phyloP scores from a whole-genome alignment of 225 moss, liverwort and hornwort species.

The Rhytidiadelphus loreus region DNA sequence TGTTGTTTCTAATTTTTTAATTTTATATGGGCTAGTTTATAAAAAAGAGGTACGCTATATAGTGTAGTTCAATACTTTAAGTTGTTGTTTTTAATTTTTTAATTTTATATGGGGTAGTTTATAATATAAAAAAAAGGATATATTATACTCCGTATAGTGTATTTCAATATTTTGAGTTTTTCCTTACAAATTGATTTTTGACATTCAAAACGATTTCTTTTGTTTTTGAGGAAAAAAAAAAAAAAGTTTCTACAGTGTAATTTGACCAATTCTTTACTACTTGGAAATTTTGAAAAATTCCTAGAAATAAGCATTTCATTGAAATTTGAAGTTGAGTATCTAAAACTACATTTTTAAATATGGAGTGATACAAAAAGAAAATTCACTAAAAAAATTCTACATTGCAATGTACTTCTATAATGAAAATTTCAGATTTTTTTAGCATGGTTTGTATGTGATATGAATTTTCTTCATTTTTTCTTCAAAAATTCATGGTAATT shows the following conservation, averaged over 20 bases:
- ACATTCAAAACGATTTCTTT: neutral
- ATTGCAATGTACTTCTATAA: accelerated
- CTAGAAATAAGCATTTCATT: neutral
- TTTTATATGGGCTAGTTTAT: neutral
- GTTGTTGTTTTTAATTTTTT: too few relatives aligned
- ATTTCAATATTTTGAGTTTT: neutral
- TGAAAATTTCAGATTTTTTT: neutral
- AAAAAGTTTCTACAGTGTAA: neutral
- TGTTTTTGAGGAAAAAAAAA: accelerated
- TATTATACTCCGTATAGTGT: accelerated
- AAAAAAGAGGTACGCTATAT: too few relatives aligned
- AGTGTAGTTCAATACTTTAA: too few relatives aligned
- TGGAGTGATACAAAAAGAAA: accelerated
- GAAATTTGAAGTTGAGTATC: neutral
- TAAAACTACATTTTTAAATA: accelerated
- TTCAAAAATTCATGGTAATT: neutral
- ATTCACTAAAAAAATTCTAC: too few relatives aligned
- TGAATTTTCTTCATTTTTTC: neutral
- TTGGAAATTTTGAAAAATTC: neutral
- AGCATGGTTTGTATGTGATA: neutral
- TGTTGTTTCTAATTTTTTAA: neutral
- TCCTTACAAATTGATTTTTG: neutral
- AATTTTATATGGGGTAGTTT: too few relatives aligned
- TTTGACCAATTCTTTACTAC: accelerated
- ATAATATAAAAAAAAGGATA: too few relatives aligned